Base-by-base conservation (phyloP, 768 basidiomycete species). In the Boletus coccyginus region DNA sequence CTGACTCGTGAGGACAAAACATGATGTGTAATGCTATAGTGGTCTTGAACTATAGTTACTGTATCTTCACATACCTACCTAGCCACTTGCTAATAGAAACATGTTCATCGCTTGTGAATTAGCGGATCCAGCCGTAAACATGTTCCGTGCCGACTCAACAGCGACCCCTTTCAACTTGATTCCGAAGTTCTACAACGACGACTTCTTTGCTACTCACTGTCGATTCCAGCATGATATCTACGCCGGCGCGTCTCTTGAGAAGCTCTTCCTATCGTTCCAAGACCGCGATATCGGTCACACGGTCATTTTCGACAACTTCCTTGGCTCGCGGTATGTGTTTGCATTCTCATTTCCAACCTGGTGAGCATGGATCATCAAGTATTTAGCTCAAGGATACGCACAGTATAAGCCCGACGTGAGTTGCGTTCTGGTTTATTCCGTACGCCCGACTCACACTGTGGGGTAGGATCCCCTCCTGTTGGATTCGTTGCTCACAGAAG, bases 401-500 rank as follows among this genome's bases (percentile, higher is more conserved):
- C 53, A 59, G 11, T 73, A 70, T 53, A 61, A 58, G 16, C 42
- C 68, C 21, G 43, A 51, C 9, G 70, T 63, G 39, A 45, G 71
- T 48, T 16, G 29, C 39, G 39, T 14, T 50, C 35, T 38, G 51
- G 9, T 39, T 21, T 35, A 11, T 44, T 49, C 33, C 24, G 17
- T 21, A 2, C 33, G 24, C 12, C 6, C 14, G 12, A n/a, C 59
- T 56, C 39, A 62, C 60, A 31, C n/a, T 38, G n/a, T 17, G 35
- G 27, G 43, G 7, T 54, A 94, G 92, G 95, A 98, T 68, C 90
- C 94, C 0, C 74, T 98, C 61, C 83, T 83, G 63, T 65, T 94
- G 31, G 89, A 93, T 57, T 83, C 84, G 0, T 78, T 91, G 40
- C 74, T 98, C 58, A 91, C 91, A 0, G 93, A 94, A 50, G 96